Evolutionary conservation across 441 rosid genomes (phyloP).

Genomic region (Euphorbia schlechtendalii): DNA sequence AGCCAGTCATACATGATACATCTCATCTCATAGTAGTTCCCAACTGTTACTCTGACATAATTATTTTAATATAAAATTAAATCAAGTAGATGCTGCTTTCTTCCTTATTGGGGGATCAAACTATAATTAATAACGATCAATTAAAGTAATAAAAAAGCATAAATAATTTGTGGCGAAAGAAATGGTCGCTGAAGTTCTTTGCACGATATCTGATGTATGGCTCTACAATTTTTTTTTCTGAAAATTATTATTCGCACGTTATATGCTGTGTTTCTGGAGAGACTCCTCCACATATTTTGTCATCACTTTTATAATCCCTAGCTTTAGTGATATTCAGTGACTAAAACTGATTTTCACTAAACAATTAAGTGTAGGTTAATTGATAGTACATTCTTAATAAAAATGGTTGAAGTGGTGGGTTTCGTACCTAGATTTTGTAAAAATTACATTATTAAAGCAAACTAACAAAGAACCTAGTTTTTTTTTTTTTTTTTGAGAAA

Average conservation of each 20-base stretch:
- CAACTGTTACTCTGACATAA: conserved; percentile 14
- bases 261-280: not conserved
- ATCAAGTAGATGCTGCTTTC: not conserved
- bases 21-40: not conserved
- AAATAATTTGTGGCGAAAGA: conserved; percentile 36
- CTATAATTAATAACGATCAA: not conserved
- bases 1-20: not conserved
- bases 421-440: too few relatives aligned
- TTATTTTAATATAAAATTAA: not conserved
- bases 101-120: not conserved
- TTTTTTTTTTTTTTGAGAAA: too few relatives aligned
- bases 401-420: too few relatives aligned
- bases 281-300: too few relatives aligned
- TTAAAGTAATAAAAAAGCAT: conserved; percentile 1
- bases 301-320: too few relatives aligned
- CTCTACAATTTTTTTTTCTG: not conserved
- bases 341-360: too few relatives aligned
- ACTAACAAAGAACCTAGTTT: too few relatives aligned
- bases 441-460: too few relatives aligned
- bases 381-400: too few relatives aligned
- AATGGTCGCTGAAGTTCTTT: conserved; percentile 19
- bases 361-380: too few relatives aligned
- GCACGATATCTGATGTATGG: conserved; percentile 24
- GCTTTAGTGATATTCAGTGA: too few relatives aligned
- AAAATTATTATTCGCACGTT: not conserved